A percentile compares a stretch with the other conserved stretches of the same genome.
These are phyloP conservation scores for Mycena polygramma DNA, from an alignment of 768 basidiomycete species.

Conservation along the genomic window DNA sequence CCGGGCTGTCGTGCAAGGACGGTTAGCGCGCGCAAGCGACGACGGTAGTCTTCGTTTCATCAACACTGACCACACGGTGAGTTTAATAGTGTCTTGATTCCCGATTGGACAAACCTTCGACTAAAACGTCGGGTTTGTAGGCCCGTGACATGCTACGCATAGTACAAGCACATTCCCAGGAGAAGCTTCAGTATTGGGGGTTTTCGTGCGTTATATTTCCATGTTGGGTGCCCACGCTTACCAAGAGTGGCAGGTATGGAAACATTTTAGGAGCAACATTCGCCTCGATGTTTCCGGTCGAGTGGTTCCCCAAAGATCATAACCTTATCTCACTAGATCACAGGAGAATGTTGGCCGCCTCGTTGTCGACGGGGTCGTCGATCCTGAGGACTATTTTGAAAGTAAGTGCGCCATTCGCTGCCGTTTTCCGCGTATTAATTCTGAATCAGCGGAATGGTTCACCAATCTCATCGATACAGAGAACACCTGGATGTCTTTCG, in stretches of 20 bases:
- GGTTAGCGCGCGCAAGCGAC: constrained; percentile 26
- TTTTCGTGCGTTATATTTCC: constrained; percentile 31
- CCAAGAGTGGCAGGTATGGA: constrained; percentile 24
- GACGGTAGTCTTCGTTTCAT: constrained; percentile 34
- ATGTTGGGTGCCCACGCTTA: not conserved
- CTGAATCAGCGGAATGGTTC: constrained; percentile 19
- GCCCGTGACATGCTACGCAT: constrained; percentile 40
- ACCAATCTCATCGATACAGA: constrained; percentile 46
- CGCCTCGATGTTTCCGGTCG: constrained; percentile 37
- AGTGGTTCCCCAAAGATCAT: not conserved
- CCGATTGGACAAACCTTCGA: no score
- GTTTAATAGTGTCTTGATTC: no score
- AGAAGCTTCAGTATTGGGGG: constrained; percentile 37
- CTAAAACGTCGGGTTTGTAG: no score
- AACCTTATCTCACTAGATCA: not conserved
- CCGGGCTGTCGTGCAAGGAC: constrained; percentile 9
- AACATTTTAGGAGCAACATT: constrained; percentile 36
- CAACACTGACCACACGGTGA: constrained; percentile 35
- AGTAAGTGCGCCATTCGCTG: constrained; percentile 10
- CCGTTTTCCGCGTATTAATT: no score
- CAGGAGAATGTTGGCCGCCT: constrained; percentile 35
- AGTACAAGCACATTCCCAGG: constrained; percentile 26
- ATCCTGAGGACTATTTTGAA: constrained; percentile 30
- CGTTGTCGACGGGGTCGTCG: constrained; percentile 34
- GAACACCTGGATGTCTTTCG: constrained; percentile 52